phyloP scores from a whole-genome alignment of 2,329 filamentous ascomycete genomes.

The Lachnellula willkommii region DNA sequence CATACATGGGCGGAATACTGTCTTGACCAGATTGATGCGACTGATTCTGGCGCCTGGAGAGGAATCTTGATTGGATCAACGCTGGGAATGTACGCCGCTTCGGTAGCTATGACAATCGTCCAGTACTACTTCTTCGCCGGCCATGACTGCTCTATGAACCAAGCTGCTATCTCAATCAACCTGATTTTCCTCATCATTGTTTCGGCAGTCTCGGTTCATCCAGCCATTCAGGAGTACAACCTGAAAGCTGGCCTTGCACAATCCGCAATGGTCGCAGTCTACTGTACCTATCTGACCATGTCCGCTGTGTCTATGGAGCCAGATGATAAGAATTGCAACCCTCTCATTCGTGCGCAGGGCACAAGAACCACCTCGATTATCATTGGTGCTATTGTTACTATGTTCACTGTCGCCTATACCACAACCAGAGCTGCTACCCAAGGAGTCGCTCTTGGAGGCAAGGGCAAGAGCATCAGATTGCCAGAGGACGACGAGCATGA shows the following conservation, averaged over 20 bases:
- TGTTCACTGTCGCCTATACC: constrained; percentile 95
- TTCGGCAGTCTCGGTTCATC: constrained; percentile 82
- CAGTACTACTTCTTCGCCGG: constrained; percentile 96
- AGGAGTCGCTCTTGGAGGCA: constrained; percentile 66
- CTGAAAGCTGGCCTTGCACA: constrained; percentile 93
- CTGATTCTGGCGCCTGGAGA: constrained; percentile 80
- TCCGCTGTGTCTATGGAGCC: constrained; percentile 98
- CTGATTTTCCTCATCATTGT: constrained; percentile 75
- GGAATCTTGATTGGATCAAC: constrained; percentile 86
- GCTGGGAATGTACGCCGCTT: constrained; percentile 85
- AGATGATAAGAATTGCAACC: constrained; percentile 91
- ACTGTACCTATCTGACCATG: constrained; percentile 98
- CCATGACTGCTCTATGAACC: constrained; percentile 86
- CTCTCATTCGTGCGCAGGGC: constrained; percentile 76
- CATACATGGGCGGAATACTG: constrained; percentile 98
- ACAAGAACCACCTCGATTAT: constrained; percentile 87
- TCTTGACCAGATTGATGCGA: constrained; percentile 84
- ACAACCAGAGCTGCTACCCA: constrained; percentile 95
- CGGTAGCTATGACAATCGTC: constrained; percentile 87
- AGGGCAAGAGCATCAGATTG: constrained; percentile 54
- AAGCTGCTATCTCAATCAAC: constrained; percentile 92
- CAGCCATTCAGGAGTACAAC: constrained; percentile 84
- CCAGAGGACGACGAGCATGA: constrained; percentile 77
- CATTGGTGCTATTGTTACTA: constrained; percentile 89
- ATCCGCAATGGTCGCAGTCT: constrained; percentile 92